phyloP scores from a whole-genome alignment of 2,329 filamentous ascomycete species.

The Didymella pinodella region DNA sequence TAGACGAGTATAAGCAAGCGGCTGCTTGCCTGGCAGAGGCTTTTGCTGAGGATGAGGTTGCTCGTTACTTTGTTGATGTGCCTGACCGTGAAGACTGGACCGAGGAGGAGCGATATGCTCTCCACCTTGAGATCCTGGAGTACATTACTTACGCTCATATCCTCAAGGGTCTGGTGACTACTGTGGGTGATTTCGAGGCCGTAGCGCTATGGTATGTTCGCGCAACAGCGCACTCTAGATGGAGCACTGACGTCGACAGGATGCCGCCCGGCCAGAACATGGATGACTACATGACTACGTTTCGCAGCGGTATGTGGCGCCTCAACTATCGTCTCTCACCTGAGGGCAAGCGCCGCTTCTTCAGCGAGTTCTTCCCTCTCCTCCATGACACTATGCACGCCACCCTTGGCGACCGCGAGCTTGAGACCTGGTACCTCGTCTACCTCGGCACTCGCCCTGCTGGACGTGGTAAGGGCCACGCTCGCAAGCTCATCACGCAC shows the following conservation, averaged over 20 bases:
- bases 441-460: conserved; percentile 80
- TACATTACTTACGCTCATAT: conserved; percentile 80
- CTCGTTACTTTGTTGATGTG: conserved; percentile 76
- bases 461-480: conserved; percentile 76
- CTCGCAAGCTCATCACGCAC: conserved; percentile 72
- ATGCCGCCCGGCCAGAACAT: conserved; percentile 77
- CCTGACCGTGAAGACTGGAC: conserved; percentile 70
- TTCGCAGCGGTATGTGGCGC: conserved; percentile 80
- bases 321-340: conserved; percentile 75
- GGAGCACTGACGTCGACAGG: conserved; percentile 56
- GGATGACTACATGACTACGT: conserved; percentile 74
- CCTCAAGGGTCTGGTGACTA: conserved; percentile 75
- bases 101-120: conserved; percentile 74
- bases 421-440: conserved; percentile 79
- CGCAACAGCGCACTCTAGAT: neutral
- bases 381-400: conserved; percentile 75
- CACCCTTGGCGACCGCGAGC: conserved; percentile 71
- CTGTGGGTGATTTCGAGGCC: conserved; percentile 78
- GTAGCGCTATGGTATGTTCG: conserved; percentile 78
- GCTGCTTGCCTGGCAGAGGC: conserved; percentile 77
- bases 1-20: conserved; percentile 74
- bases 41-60: conserved; percentile 77
- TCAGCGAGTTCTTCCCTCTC: conserved; percentile 76
- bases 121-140: conserved; percentile 79
- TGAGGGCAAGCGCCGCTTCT: conserved; percentile 78